A percentile compares a stretch with the other conserved stretches of the same genome.
These are phyloP conservation scores for Coemansia biformis DNA, from an alignment of 192 early-diverging fungal species.

Conservation along the genomic window DNA sequence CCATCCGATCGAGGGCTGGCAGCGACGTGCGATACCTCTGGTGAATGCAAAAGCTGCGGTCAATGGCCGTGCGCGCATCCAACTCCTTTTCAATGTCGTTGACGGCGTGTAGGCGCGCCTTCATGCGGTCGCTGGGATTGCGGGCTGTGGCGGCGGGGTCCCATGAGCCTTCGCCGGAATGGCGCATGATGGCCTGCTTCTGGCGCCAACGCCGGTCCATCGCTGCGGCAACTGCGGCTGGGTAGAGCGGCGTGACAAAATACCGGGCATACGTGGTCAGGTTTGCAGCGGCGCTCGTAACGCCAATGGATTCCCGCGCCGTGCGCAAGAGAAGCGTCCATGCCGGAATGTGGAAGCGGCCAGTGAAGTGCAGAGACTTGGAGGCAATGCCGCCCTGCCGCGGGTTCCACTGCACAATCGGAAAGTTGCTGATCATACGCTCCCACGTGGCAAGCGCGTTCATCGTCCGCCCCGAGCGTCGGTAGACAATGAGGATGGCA, in stretches of 20 bases:
- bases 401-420: slow-evolving; percentile 41
- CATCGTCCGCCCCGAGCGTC: slow-evolving; percentile 14
- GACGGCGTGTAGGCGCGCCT: slow-evolving; percentile 8
- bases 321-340: slow-evolving; percentile 38
- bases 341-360: slow-evolving; percentile 28
- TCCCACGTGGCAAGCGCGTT: slow-evolving; percentile 44
- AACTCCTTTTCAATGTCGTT: slow-evolving; percentile 25
- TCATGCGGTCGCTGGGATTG: slow-evolving; percentile 2
- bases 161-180: background rate
- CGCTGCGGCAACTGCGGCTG: background rate
- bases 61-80: slow-evolving; percentile 7
- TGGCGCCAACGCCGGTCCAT: slow-evolving; percentile 7
- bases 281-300: background rate
- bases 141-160: background rate
- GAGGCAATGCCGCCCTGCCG: slow-evolving; percentile 32
- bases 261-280: slow-evolving; percentile 2
- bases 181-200: slow-evolving; percentile 3
- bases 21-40: slow-evolving; percentile 6
- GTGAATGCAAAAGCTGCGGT: slow-evolving; percentile 13
- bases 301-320: slow-evolving; percentile 22
- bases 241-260: slow-evolving; percentile 14
- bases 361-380: slow-evolving; percentile 32
- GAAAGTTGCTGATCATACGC: slow-evolving; percentile 37
- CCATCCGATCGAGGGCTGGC: background rate
- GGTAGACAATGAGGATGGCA: slow-evolving; percentile 46